Base-by-base conservation (phyloP, 2,329 filamentous ascomycete genomes). In the Arthrobotrys entomopaga region DNA sequence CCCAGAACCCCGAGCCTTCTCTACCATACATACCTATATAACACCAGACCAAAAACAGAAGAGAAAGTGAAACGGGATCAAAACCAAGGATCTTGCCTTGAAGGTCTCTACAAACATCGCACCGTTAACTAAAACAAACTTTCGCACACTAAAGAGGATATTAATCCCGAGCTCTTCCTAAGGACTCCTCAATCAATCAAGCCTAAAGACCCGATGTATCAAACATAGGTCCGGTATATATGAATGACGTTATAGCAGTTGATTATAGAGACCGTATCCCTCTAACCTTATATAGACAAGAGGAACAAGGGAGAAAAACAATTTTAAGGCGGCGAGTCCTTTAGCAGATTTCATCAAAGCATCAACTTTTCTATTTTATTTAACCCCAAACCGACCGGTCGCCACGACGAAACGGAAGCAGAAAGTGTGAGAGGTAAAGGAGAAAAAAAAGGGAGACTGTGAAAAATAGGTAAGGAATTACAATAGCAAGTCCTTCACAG, bases 401-500 rank as follows among this genome's bases (percentile, higher is more conserved):
- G 46, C 19, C n/a, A 53, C 20, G 48, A 59, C 16, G 19, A 61
- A 19, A 54, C 19, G 19, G 52, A 49, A 56, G 56, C 8, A 53
- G 46, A 42, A 26, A 61, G 22, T 34, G 38, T 20, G 29, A 63
- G 24, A 26, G 8, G 1, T 19, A 52, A 52, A 20, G 26, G 20
- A 34, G 43, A 49, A 29, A 34, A 54, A 15, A n/a, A 48, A 19
- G 48, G 34, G 24, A 11, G 22, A 11, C 11, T 52, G n/a, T n/a
- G n/a, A 16, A 40, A 58, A 20, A 40, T 15, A 3, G 20, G 52
- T 29, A 40, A 42, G 34, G 22, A 16, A 50, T 50, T 72, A 74
- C 57, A 74, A 64, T 16, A 74, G 57, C 53, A 74, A 59, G 42
- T 74, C 70, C 50, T 74, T 74, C 22, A 74, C 70, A 10, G 70